phyloP scores from a whole-genome alignment of 1,139 yeast genomes.

The Zygotorulaspora mrakii region DNA sequence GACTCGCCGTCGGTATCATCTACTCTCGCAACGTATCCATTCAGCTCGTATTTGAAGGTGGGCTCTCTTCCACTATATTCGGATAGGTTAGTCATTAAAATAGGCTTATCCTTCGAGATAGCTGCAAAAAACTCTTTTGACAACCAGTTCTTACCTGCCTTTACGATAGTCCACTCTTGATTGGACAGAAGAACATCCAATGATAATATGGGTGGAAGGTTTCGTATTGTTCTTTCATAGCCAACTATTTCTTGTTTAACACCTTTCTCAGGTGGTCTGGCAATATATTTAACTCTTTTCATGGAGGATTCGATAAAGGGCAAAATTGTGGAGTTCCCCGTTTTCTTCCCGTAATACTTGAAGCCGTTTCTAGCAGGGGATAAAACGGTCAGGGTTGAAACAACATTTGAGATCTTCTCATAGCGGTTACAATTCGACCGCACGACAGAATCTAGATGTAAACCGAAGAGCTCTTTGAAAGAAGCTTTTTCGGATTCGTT shows the following conservation, averaged over 20 bases:
- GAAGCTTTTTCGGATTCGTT: slow-evolving; percentile 31
- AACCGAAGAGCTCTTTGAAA: slow-evolving; percentile 42
- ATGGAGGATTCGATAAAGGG: slow-evolving; percentile 59
- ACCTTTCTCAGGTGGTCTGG: slow-evolving; percentile 52
- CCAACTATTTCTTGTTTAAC: slow-evolving; percentile 51
- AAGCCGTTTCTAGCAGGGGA: slow-evolving; percentile 32
- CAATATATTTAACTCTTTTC: slow-evolving; percentile 47
- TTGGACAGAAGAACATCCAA: slow-evolving; percentile 55
- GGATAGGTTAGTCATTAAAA: slow-evolving; percentile 40
- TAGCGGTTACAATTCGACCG: slow-evolving; percentile 42
- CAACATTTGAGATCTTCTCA: slow-evolving; percentile 36
- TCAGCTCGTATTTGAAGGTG: slow-evolving; percentile 50
- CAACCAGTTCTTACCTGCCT: slow-evolving; percentile 53
- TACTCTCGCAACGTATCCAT: slow-evolving; percentile 68
- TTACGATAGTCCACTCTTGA: slow-evolving; percentile 47
- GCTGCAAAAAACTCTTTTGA: slow-evolving; percentile 55
- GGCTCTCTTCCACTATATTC: slow-evolving; percentile 37
- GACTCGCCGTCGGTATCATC: slow-evolving; percentile 54
- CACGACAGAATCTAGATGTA: slow-evolving; percentile 44
- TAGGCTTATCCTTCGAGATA: slow-evolving; percentile 39
- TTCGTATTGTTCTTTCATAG: slow-evolving; percentile 46
- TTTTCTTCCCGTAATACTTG: slow-evolving; percentile 27
- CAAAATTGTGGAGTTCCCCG: slow-evolving; percentile 40
- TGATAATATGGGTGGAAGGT: slow-evolving; percentile 64
- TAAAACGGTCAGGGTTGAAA: slow-evolving; percentile 42